These are phyloP conservation scores for Clonostachys byssicola DNA, from an alignment of 2,329 filamentous ascomycete species.

Conservation along the genomic window DNA sequence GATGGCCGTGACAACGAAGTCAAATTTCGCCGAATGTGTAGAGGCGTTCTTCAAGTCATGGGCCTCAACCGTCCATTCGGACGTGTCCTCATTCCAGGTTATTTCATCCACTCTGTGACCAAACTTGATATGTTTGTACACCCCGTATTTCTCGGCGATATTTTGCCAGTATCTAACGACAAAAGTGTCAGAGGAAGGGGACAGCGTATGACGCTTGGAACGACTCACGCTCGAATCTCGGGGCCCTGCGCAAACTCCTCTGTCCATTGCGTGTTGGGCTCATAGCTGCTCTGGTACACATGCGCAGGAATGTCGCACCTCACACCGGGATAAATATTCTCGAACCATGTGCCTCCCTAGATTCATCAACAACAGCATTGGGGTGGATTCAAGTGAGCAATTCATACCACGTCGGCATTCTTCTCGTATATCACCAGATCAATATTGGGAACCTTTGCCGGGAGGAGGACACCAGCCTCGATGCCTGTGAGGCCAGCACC, in stretches of 20 bases:
- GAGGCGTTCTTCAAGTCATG: neutral
- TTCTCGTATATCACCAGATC: constrained; percentile 65
- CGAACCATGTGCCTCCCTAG: constrained; percentile 49
- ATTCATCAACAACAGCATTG: too few relatives aligned
- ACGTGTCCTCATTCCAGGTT: too few relatives aligned
- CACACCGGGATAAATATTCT: constrained; percentile 59
- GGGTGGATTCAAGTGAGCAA: too few relatives aligned
- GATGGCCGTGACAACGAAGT: too few relatives aligned
- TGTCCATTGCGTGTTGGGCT: constrained; percentile 64
- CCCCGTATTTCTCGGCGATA: too few relatives aligned
- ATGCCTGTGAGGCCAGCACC: constrained; percentile 28
- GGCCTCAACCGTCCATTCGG: too few relatives aligned
- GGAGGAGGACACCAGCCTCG: constrained; percentile 61
- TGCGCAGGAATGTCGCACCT: constrained; percentile 66
- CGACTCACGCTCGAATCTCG: constrained; percentile 15
- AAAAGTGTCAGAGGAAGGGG: too few relatives aligned
- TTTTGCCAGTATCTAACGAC: too few relatives aligned
- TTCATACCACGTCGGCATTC: constrained; percentile 59
- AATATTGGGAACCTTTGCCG: constrained; percentile 64
- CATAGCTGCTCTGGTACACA: constrained; percentile 66
- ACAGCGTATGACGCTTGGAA: too few relatives aligned
- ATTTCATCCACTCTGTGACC: too few relatives aligned
- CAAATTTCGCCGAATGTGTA: too few relatives aligned
- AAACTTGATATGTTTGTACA: too few relatives aligned
- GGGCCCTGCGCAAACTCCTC: constrained; percentile 62